A percentile compares a stretch with the other conserved stretches of the same genome.
These are phyloP conservation scores for Penicillium sp. DNA, from an alignment of 2,329 filamentous ascomycete genomes.

Conservation along the genomic window DNA sequence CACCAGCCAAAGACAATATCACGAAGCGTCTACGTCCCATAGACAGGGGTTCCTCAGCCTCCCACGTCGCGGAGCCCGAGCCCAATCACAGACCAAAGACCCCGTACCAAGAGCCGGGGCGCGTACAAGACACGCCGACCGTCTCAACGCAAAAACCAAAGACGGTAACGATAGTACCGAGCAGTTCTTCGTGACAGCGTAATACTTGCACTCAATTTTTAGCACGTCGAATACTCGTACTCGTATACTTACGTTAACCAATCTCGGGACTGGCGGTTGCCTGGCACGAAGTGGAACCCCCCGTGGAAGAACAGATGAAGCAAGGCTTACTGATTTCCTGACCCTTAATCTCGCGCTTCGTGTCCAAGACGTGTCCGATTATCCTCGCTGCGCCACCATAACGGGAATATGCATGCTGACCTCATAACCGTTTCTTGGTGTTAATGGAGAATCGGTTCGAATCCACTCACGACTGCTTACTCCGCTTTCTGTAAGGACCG, in stretches of 20 bases:
- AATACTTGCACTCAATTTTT: background rate
- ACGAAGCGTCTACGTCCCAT: background rate
- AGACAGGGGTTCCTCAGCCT: background rate
- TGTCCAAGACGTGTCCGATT: background rate
- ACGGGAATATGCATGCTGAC: background rate
- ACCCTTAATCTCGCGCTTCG: background rate
- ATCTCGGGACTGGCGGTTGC: slow-evolving; percentile 4
- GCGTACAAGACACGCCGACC: background rate
- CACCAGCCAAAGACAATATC: background rate
- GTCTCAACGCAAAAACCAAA: background rate
- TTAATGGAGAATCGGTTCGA: background rate
- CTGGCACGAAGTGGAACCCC: slow-evolving; percentile 8
- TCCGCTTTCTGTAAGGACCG: background rate
- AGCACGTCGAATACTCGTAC: background rate
- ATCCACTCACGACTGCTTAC: background rate
- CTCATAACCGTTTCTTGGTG: background rate
- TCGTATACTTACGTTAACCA: background rate
- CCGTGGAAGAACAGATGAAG: slow-evolving; percentile 9
- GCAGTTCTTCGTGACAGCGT: slow-evolving; percentile 2
- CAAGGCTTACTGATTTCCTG: background rate
- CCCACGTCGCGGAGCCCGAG: background rate
- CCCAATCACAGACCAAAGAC: background rate
- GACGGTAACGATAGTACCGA: background rate
- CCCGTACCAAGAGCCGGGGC: background rate
- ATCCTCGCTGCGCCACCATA: background rate